These are phyloP conservation scores for Lachnum nothofagi DNA, from an alignment of 2,329 filamentous ascomycete species.

Conservation along the genomic window DNA sequence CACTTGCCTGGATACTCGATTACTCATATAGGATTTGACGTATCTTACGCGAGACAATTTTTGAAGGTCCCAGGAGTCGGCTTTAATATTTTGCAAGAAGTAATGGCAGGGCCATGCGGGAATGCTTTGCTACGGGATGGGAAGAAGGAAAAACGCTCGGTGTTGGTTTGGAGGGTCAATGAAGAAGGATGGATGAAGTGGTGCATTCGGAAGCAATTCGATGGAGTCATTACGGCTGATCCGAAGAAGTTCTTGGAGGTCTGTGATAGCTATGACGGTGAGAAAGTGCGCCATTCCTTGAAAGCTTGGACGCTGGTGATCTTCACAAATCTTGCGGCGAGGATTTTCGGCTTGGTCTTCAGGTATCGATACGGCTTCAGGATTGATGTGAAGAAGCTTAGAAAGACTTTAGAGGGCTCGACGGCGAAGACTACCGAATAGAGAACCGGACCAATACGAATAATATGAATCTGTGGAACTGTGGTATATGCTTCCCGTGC, in stretches of 20 bases:
- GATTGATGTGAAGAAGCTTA: slow-evolving; percentile 12
- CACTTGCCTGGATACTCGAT: slow-evolving; percentile 60
- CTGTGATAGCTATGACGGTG: slow-evolving; percentile 37
- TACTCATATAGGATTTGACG: slow-evolving; percentile 61
- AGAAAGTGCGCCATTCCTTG: slow-evolving; percentile 15
- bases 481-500: too few relatives aligned
- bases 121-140: slow-evolving; percentile 59
- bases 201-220: slow-evolving; percentile 60
- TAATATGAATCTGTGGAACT: not conserved
- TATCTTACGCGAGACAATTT: slow-evolving; percentile 61
- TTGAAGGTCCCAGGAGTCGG: slow-evolving; percentile 61
- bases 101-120: slow-evolving; percentile 65
- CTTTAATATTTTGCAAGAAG: slow-evolving; percentile 71
- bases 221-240: slow-evolving; percentile 84
- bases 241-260: slow-evolving; percentile 63
- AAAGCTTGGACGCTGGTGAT: slow-evolving; percentile 16
- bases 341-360: slow-evolving; percentile 19
- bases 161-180: slow-evolving; percentile 88
- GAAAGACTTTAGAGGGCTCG: slow-evolving; percentile 7
- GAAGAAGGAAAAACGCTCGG: slow-evolving; percentile 48
- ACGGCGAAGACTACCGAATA: slow-evolving; percentile 1
- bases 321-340: slow-evolving; percentile 19
- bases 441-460: not conserved
- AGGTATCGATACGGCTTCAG: slow-evolving; percentile 20
- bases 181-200: slow-evolving; percentile 73